phyloP scores from a whole-genome alignment of 352 stramenopile species.

The Phytophthora citrophthora region DNA sequence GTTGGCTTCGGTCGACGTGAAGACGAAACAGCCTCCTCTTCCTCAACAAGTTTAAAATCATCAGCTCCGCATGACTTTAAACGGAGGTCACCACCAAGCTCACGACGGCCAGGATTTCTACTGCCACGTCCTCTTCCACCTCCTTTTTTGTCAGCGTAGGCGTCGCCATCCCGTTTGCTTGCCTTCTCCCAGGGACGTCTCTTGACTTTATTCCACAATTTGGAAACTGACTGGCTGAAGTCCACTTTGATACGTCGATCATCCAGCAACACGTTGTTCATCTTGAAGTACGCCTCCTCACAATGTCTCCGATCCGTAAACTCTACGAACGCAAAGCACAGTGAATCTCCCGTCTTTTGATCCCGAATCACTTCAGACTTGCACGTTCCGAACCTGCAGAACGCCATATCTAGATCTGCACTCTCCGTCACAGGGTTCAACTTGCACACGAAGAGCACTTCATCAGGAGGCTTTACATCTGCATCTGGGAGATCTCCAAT shows the following conservation, averaged over 20 bases:
- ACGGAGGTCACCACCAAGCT: constrained; percentile 45
- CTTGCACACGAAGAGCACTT: constrained; percentile 99
- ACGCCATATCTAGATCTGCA: constrained; percentile 95
- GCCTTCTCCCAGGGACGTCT: constrained; percentile 67
- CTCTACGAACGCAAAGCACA: constrained; percentile 99
- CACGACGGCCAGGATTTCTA: constrained; percentile 20
- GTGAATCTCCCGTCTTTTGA: constrained; percentile 95
- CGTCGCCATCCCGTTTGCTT: constrained; percentile 59
- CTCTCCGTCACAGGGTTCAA: constrained; percentile 95
- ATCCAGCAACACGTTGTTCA: constrained; percentile 99
- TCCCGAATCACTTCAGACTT: constrained; percentile 97
- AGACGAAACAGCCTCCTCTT: constrained; percentile 35
- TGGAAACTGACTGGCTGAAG: constrained; percentile 98
- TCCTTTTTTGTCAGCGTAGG: constrained; percentile 41
- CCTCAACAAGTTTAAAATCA: constrained; percentile 58
- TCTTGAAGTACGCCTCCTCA: constrained; percentile 98
- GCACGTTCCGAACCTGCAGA: constrained; percentile 90
- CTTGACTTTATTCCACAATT: constrained; percentile 95
- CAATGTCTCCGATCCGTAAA: constrained; percentile 95
- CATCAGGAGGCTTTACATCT: constrained; percentile 97
- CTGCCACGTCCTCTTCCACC: constrained; percentile 7
- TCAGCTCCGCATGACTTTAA: constrained; percentile 45
- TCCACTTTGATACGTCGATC: constrained; percentile 96
- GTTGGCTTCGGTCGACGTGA: constrained; percentile 16
- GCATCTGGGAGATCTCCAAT: constrained; percentile 98